Percentiles rank a stretch among this genome's conserved stretches.
phyloP scores from a whole-genome alignment of 257 asterid genomes.

The Solanum piurae region DNA sequence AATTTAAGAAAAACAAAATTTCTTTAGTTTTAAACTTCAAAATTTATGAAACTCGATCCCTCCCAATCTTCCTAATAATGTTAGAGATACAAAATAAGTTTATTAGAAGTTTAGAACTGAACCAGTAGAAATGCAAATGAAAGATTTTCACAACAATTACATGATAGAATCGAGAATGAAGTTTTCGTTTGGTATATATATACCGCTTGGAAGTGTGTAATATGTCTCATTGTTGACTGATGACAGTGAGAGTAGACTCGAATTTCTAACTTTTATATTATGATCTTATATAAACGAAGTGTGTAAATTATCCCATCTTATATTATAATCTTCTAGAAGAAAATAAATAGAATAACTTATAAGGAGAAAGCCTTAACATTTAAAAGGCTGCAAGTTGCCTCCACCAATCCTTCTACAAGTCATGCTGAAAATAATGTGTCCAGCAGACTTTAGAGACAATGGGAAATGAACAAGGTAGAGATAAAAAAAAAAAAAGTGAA shows the following conservation, averaged over 20 bases:
- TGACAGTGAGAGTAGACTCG: not conserved
- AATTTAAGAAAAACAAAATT: not conserved
- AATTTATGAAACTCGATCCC: not conserved
- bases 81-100: not conserved
- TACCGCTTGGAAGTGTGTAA: not conserved
- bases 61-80: not conserved
- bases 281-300: not conserved
- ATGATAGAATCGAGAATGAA: not conserved
- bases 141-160: not conserved
- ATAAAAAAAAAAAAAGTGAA: not conserved
- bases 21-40: not conserved
- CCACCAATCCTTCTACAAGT: not conserved
- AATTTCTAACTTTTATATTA: not conserved
- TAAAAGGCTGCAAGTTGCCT: not conserved
- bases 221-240: not conserved
- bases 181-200: not conserved
- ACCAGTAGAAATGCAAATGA: not conserved
- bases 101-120: not conserved
- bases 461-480: not conserved
- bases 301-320: not conserved
- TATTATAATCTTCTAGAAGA: not conserved
- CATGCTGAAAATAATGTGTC: not conserved
- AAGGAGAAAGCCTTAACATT: not conserved
- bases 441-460: not conserved
- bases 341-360: not conserved